These are phyloP conservation scores for Heterobasidion parviporum DNA, from an alignment of 1,284 basidiomycete species.

Conservation along the genomic window DNA sequence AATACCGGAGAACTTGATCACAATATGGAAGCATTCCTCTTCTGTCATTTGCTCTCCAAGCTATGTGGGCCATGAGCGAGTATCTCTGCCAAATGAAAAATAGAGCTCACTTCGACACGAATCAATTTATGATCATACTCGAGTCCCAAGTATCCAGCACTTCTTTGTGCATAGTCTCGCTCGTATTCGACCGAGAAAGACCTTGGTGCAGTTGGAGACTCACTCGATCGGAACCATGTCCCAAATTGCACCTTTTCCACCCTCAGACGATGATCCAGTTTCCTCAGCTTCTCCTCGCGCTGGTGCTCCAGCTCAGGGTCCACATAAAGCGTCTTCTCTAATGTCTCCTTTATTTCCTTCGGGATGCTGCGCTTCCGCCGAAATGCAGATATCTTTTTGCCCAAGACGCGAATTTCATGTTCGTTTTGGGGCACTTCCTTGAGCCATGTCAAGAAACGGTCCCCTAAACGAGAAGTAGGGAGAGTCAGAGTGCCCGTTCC, in stretches of 20 bases:
- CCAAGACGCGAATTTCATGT: slow-evolving; percentile 2
- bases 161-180: slow-evolving; percentile 23
- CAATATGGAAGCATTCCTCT: slow-evolving; percentile 30
- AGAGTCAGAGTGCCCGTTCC: slow-evolving; percentile 11
- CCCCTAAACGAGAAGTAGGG: not conserved
- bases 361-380: not conserved
- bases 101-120: slow-evolving; percentile 36
- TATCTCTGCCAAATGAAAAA: not conserved
- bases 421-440: not conserved
- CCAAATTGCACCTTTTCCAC: slow-evolving; percentile 54
- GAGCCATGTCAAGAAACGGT: slow-evolving; percentile 9
- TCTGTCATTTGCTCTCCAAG: slow-evolving; percentile 44
- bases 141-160: slow-evolving; percentile 43
- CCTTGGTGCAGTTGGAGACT: slow-evolving; percentile 21
- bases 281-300: slow-evolving; percentile 22
- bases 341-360: not conserved
- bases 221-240: slow-evolving; percentile 27
- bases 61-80: slow-evolving; percentile 17
- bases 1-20: slow-evolving; percentile 45
- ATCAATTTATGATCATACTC: slow-evolving; percentile 55
- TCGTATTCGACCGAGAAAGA: slow-evolving; percentile 52
- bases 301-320: slow-evolving; percentile 8
- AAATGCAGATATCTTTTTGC: not conserved
- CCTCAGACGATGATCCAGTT: slow-evolving; percentile 33
- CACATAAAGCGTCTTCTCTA: slow-evolving; percentile 12